These are phyloP conservation scores for Geotrichum histeridarum DNA, from an alignment of 1,139 yeast species.

Conservation along the genomic window DNA sequence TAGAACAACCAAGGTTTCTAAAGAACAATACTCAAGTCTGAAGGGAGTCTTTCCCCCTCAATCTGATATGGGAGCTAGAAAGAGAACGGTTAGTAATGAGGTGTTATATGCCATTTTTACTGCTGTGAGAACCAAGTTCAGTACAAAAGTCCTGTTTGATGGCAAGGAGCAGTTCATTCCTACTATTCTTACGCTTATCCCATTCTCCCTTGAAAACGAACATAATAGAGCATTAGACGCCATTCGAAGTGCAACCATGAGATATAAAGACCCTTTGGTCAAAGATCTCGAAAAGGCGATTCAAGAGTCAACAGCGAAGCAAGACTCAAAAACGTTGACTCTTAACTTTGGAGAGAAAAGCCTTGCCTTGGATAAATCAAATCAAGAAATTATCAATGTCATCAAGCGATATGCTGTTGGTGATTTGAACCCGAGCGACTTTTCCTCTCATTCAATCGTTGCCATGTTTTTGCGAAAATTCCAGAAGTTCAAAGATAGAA, in stretches of 20 bases:
- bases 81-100: conserved; percentile 11
- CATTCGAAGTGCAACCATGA: conserved; percentile 4
- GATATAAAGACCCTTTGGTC: not conserved
- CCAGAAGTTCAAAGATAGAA: conserved; percentile 2
- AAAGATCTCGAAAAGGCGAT: not conserved
- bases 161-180: conserved; percentile 13
- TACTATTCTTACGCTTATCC: conserved; percentile 14
- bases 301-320: not conserved
- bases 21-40: conserved; percentile 5
- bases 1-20: conserved; percentile 13
- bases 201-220: conserved; percentile 18
- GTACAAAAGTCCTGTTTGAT: conserved; percentile 17
- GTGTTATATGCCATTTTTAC: conserved; percentile 19
- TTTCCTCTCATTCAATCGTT: conserved; percentile 25
- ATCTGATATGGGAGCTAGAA: conserved; percentile 4
- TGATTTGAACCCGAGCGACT: conserved; percentile 25
- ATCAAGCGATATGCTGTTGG: conserved; percentile 27
- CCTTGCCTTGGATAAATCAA: conserved; percentile 3
- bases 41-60: conserved; percentile 22
- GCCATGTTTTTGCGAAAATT: conserved; percentile 23
- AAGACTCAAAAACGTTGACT: not conserved
- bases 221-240: conserved; percentile 17
- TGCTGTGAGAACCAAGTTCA: conserved; percentile 18
- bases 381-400: conserved; percentile 19
- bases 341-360: conserved; percentile 8